These are phyloP conservation scores for Nepenthes mirabilis DNA, from an alignment of 148 eudicot genomes.

Conservation along the genomic window DNA sequence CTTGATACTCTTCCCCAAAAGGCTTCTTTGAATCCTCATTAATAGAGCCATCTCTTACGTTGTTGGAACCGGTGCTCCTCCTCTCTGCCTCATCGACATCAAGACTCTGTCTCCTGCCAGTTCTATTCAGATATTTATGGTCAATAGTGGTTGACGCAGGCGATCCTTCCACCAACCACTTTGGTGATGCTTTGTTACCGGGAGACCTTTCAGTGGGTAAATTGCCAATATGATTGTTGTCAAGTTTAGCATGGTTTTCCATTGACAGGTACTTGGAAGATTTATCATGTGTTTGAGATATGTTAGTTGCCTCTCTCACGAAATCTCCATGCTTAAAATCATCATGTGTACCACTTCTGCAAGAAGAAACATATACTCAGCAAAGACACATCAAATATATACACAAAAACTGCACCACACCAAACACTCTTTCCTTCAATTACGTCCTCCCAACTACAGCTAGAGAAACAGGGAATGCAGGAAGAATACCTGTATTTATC, in stretches of 20 bases:
- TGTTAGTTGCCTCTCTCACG: slow-evolving; percentile 13
- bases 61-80: slow-evolving; percentile 60
- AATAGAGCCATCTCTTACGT: slow-evolving; percentile 34
- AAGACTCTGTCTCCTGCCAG: slow-evolving; percentile 48
- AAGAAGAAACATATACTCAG: slow-evolving; percentile 2
- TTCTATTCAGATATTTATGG: slow-evolving; percentile 47
- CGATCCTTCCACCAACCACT: slow-evolving; percentile 47
- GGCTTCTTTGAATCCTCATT: slow-evolving; percentile 43
- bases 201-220: slow-evolving; percentile 46
- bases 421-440: neutral
- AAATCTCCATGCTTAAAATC: slow-evolving; percentile 59
- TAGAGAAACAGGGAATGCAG: neutral
- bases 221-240: slow-evolving; percentile 36
- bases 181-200: slow-evolving; percentile 36
- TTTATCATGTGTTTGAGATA: slow-evolving; percentile 22
- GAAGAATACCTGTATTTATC: slow-evolving; percentile 53
- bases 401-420: too few species aligned
- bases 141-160: slow-evolving; percentile 58
- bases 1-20: slow-evolving; percentile 46
- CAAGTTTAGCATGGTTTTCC: slow-evolving; percentile 46
- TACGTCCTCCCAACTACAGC: neutral
- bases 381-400: neutral
- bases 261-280: slow-evolving; percentile 32
- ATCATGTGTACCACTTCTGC: slow-evolving; percentile 57
- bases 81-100: slow-evolving; percentile 67